Evolutionary conservation across 306 rosid species (phyloP), one percentile per base, ranked within the genome.

Genomic region (Albizia julibrissin): DNA sequence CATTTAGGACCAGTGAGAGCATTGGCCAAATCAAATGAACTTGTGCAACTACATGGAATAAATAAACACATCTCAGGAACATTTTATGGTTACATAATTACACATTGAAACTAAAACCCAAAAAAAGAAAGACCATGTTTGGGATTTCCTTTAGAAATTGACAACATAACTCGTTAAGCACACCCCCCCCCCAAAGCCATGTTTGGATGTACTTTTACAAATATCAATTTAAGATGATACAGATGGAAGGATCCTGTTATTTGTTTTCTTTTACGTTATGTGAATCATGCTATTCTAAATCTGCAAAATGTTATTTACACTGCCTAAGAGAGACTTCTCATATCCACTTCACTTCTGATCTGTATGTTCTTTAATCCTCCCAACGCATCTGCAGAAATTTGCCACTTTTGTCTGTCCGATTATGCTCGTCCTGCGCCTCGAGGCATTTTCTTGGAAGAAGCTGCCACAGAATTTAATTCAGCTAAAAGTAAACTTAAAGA

Each of bases 401-500:
- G 50, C 62, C 29, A 66, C 46, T 44, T 62, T 44, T 54, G 67
- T 52, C 72, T 52, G 71, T 68, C 83, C 76, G 68, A 39, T 16
- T 76, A 10, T 5, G 87, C 87, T 0, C 86, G 92, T 49, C 93
- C 94, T 87, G 83, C 90, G 74, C 89, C 93, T 8, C 89, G 91
- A n/a, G 94, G 92, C 91, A 86, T 87, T 87, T 92, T 89, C 93
- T 89, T 92, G 14, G 90, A 74, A 24, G 26, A 58, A 0, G 79
- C 92, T 92, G 93, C 87, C 50, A 81, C 52, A 71, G 11, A 71
- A 40, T 18, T 39, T 21, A 29, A 21, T n/a, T 69, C 44, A 69
- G 74, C 33, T 40, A 40, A 40, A 68, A 37, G 77, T 52, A 77
- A 77, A 85, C 44, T 40, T 3, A 11, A 47, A 47, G 52, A 49